Percentiles rank a stretch among this genome's conserved stretches.
phyloP scores from a whole-genome alignment of 2,329 filamentous ascomycete species.

The Neurospora sp. region DNA sequence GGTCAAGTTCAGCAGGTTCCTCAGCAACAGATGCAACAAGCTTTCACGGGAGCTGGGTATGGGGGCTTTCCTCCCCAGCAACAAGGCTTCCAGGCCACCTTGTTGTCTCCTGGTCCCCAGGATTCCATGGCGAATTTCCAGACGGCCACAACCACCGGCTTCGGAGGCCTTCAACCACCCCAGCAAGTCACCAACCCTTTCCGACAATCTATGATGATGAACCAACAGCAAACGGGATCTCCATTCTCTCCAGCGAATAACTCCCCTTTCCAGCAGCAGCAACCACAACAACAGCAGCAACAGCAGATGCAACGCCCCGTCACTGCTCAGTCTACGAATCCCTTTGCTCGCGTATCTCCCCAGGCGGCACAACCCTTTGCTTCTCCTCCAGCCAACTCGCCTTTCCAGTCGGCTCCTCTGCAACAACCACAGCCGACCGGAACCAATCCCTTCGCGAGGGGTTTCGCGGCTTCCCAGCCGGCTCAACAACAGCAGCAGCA shows the following conservation, averaged over 20 bases:
- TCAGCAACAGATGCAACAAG: constrained; percentile 31
- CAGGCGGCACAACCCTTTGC: constrained; percentile 23
- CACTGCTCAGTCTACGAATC: neutral
- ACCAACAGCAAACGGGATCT: constrained; percentile 29
- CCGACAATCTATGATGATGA: constrained; percentile 75
- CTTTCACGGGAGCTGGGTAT: constrained; percentile 65
- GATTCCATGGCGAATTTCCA: constrained; percentile 43
- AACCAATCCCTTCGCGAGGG: constrained; percentile 50
- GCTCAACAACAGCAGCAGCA: constrained; percentile 27
- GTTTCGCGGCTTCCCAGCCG: constrained; percentile 25
- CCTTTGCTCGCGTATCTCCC: constrained; percentile 65
- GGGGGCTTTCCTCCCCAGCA: constrained; percentile 71
- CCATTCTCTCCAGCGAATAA: constrained; percentile 25
- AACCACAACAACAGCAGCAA: constrained; percentile 8
- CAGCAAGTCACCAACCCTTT: constrained; percentile 81
- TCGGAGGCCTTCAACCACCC: constrained; percentile 33
- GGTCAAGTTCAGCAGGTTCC: constrained; percentile 25
- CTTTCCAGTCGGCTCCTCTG: constrained; percentile 35
- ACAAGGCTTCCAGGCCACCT: constrained; percentile 45
- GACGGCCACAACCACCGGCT: constrained; percentile 31
- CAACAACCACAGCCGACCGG: constrained; percentile 42
- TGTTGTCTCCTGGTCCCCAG: constrained; percentile 48
- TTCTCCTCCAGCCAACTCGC: constrained; percentile 25
- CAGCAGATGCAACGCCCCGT: constrained; percentile 22
- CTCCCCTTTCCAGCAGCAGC: constrained; percentile 59